Conservation (phyloP, 176 grass and related monocot genomes). For the Bothriochloa decipiens region DNA sequence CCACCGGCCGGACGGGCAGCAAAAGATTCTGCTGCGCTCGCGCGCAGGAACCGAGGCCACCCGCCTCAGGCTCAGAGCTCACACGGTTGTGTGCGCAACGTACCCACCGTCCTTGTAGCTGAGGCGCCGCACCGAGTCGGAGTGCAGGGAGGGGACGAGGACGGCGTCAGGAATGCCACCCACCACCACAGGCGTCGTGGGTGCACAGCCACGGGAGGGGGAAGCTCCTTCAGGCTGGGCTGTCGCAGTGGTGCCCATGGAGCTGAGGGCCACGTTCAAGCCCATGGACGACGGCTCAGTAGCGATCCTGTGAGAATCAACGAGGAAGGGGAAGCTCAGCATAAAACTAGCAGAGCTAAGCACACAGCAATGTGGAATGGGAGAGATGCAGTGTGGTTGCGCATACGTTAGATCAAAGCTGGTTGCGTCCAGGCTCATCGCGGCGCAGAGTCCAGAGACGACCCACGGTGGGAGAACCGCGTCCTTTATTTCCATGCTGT, state of each 20-base stretch:
- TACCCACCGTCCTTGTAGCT: constrained; percentile 50
- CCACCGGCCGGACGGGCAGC: neutral
- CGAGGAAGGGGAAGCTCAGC: neutral
- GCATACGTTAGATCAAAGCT: constrained; percentile 69
- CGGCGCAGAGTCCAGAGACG: constrained; percentile 61
- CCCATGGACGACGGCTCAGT: constrained; percentile 54
- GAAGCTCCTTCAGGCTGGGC: neutral
- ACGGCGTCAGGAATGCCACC: constrained; percentile 50
- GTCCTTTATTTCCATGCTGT: constrained; percentile 81
- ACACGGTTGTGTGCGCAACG: constrained; percentile 42
- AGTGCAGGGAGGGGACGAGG: constrained; percentile 44
- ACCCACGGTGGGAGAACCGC: constrained; percentile 71
- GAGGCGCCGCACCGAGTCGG: constrained; percentile 51
- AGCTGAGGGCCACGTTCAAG: constrained; percentile 63
- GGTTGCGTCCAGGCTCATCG: constrained; percentile 50
- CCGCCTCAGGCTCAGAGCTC: neutral
- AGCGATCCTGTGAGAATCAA: constrained; percentile 44
- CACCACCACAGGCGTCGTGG: constrained; percentile 12
- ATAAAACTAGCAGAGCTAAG: neutral
- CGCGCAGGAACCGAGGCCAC: neutral
- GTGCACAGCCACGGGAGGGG: neutral
- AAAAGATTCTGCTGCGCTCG: neutral
- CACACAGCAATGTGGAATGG: neutral
- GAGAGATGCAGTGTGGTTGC: neutral
- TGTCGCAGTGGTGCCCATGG: constrained; percentile 18